Evolutionary conservation across 176 grass and related monocot species (phyloP), one percentile per base, ranked within the genome.

Genomic region (Rhynchospora pubera): DNA sequence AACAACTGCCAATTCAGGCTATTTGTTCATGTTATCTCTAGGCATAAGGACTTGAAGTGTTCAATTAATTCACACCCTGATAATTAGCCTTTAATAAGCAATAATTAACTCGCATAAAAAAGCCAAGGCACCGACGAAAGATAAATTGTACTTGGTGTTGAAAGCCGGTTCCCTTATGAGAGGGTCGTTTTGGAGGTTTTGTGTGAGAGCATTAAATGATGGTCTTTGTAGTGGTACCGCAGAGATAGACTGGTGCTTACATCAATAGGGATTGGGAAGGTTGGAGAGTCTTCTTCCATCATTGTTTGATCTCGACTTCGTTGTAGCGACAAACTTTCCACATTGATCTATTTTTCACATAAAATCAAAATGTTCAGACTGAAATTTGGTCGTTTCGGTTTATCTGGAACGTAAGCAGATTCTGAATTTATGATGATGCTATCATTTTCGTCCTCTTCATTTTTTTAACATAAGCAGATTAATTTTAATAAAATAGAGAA

Each of bases 251-350:
- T 21, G 45, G 30, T 28, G 21, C 18, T 82, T 51, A 65, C 44
- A 82, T 82, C 21, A 50, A 39, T 32, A 82, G 59, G 61, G 79
- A 67, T 77, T 22, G 10, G 79, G 45, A 65, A 18, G 34, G 79
- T 82, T 82, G 21, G 39, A 67, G 14, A 28, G 79, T 82, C 79
- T 34, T 52, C 55, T 82, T 82, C 79, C 43, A 82, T 67, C 60
- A 53, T 82, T 82, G 58, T 82, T 82, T 63, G 43, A 82, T 82
- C 9, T 66, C 26, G 39, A 52, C 79, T 32, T 28, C 22, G 7
- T 82, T 65, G 46, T 18, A 66, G 30, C 24, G 32, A 61, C 34
- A 44, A 16, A 58, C 15, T 62, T 71, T 21, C 4, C 57, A 8
- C 3, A 34, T 66, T 14, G 32, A 53, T n/a, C n/a, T 8, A 23